Conservation (phyloP, 2,329 filamentous ascomycete species). For the Juglanconis juglandina region DNA sequence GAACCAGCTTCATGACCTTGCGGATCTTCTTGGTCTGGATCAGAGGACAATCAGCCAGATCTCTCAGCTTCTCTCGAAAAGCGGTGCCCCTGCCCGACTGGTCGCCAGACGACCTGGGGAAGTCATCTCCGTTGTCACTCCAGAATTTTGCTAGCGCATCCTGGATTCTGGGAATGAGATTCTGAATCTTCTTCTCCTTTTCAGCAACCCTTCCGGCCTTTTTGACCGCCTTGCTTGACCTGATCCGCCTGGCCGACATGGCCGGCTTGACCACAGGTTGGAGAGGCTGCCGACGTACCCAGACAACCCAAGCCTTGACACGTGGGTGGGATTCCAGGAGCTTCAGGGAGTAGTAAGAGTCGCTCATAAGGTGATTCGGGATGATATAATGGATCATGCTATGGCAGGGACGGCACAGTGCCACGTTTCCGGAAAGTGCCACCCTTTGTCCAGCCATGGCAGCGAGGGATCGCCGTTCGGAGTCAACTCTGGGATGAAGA, state of each 20-base stretch:
- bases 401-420: neutral
- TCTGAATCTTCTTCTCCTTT: neutral
- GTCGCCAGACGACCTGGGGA: neutral
- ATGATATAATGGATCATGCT: neutral
- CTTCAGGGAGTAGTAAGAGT: neutral
- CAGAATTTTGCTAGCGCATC: neutral
- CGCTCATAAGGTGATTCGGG: neutral
- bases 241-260: neutral
- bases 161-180: neutral
- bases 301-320: neutral
- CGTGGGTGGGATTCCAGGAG: neutral
- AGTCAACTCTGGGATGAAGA: neutral
- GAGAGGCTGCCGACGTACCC: neutral
- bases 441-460: neutral
- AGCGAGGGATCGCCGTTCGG: neutral
- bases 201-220: neutral
- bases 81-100: no score
- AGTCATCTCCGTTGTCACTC: neutral
- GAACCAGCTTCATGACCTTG: neutral
- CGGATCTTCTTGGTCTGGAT: neutral
- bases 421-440: neutral
- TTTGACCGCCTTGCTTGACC: neutral
- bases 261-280: neutral
- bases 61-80: neutral
- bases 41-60: neutral